Evolutionary conservation across 1,284 basidiomycete species (phyloP).

Genomic region (Grifola frondosa): DNA sequence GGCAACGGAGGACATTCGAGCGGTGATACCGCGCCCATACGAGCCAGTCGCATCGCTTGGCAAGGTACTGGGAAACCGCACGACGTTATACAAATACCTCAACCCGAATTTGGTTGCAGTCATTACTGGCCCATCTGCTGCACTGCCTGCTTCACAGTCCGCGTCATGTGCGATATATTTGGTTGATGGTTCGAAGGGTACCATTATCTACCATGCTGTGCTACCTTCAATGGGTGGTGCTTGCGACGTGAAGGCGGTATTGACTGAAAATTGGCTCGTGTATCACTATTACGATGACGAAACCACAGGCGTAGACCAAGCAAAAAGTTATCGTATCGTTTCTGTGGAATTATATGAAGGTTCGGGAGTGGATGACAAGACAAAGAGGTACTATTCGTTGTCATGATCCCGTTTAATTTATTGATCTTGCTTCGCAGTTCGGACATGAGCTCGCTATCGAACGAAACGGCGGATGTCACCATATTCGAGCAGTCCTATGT

Average conservation of each 20-base stretch:
- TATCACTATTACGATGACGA: constrained; percentile 78
- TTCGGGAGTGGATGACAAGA: constrained; percentile 59
- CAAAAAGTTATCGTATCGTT: constrained; percentile 72
- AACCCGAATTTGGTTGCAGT: constrained; percentile 80
- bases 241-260: constrained; percentile 66
- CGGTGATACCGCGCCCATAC: constrained; percentile 45
- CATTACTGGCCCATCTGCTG: constrained; percentile 47
- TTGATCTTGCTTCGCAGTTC: constrained; percentile 46
- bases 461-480: constrained; percentile 50
- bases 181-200: constrained; percentile 79
- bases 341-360: constrained; percentile 90
- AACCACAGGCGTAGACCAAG: constrained; percentile 43
- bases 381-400: constrained; percentile 50
- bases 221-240: constrained; percentile 45
- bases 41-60: constrained; percentile 77
- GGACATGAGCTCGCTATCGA: constrained; percentile 69
- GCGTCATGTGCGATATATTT: constrained; percentile 68
- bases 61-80: constrained; percentile 83
- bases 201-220: constrained; percentile 63
- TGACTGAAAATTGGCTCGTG: constrained; percentile 94
- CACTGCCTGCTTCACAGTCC: constrained; percentile 14
- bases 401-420: not conserved
- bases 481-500: constrained; percentile 72
- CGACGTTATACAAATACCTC: constrained; percentile 92
- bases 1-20: constrained; percentile 49